Conservation (phyloP, 2,329 filamentous ascomycete species). For the Byssoonygena ceratinophila region DNA sequence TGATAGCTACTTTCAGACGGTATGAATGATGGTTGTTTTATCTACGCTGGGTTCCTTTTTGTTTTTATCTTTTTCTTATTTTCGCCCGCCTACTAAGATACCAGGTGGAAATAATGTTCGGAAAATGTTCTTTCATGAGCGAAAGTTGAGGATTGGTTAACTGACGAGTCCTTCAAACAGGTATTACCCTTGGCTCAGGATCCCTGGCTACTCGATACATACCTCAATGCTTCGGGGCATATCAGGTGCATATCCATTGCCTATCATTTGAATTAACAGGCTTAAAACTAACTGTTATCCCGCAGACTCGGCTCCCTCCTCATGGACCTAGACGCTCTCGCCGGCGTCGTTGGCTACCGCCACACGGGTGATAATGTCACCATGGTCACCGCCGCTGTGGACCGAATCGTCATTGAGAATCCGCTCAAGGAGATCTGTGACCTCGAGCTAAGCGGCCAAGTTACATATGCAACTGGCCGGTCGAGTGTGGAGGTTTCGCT, state of each 20-base stretch:
- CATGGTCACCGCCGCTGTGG: slow-evolving; percentile 54
- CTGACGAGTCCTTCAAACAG: slow-evolving; percentile 29
- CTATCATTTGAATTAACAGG: background rate
- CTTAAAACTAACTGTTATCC: background rate
- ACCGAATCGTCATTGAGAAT: slow-evolving; percentile 57
- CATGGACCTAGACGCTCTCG: slow-evolving; percentile 70
- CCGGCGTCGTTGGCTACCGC: slow-evolving; percentile 65
- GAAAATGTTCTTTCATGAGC: background rate
- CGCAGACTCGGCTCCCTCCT: slow-evolving; percentile 58
- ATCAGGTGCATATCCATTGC: slow-evolving; percentile 43
- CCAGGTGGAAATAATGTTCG: too few species aligned
- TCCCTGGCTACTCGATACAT: slow-evolving; percentile 66
- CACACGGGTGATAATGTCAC: slow-evolving; percentile 55
- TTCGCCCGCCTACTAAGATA: too few species aligned
- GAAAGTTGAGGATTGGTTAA: background rate
- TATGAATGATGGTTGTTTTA: slow-evolving; percentile 24
- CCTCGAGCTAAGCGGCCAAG: slow-evolving; percentile 58
- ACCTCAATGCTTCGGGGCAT: slow-evolving; percentile 64
- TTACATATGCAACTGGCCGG: slow-evolving; percentile 61
- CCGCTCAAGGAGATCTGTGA: slow-evolving; percentile 68
- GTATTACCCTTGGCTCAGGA: slow-evolving; percentile 60
- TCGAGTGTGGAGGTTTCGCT: slow-evolving; percentile 65
- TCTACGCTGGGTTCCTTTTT: slow-evolving; percentile 14
- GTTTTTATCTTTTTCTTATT: slow-evolving; percentile 12
- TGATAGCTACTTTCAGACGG: slow-evolving; percentile 59